These are phyloP conservation scores for Crataegus laevigata DNA, from an alignment of 306 rosid species.

Conservation along the genomic window DNA sequence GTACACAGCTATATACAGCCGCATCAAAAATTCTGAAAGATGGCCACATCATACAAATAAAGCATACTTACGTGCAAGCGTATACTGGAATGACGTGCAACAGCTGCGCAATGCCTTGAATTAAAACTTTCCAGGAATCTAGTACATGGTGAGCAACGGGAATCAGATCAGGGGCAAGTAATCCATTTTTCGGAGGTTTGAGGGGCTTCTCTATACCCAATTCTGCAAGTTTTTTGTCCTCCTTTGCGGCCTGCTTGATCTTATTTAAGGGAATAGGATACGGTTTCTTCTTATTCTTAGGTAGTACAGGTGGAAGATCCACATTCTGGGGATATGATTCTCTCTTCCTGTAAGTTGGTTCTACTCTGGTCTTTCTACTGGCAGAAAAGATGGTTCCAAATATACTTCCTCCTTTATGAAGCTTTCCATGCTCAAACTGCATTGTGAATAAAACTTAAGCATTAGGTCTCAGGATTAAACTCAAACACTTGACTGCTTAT, in stretches of 20 bases:
- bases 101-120: conserved; percentile 69
- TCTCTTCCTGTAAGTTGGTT: conserved; percentile 27
- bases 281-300: conserved; percentile 88
- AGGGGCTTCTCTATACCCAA: conserved; percentile 86
- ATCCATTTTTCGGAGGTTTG: conserved; percentile 75
- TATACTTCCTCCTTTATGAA: conserved; percentile 22
- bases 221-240: conserved; percentile 60
- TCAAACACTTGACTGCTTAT: neutral
- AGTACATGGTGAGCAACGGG: conserved; percentile 80
- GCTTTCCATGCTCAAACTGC: conserved; percentile 43
- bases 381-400: conserved; percentile 30
- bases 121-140: conserved; percentile 83
- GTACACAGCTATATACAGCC: neutral
- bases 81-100: conserved; percentile 67
- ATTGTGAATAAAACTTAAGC: conserved; percentile 16
- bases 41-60: neutral
- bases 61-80: conserved; percentile 69
- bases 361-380: conserved; percentile 34
- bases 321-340: conserved; percentile 52
- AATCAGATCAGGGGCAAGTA: conserved; percentile 66
- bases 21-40: neutral
- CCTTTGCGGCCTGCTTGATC: conserved; percentile 55
- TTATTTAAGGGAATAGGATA: conserved; percentile 69
- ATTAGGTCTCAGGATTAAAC: neutral
- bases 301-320: conserved; percentile 61